Evolutionary conservation across 2,329 filamentous ascomycete species (phyloP).

Genomic region (Phialophora chinensis): DNA sequence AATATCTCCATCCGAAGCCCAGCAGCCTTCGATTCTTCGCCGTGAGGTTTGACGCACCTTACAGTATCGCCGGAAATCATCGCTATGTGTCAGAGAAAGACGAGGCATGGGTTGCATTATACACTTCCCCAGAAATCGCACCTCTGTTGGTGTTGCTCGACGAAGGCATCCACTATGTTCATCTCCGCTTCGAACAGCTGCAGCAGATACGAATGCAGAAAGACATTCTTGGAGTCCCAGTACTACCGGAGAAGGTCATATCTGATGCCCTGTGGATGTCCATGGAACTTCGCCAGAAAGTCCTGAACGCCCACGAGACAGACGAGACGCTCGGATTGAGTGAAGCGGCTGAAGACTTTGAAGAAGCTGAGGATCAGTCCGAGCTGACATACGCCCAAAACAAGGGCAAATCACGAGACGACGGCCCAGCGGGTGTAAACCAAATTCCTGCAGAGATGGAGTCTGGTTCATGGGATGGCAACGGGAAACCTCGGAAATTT

Average conservation of each 20-base stretch:
- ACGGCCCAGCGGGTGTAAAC: constrained; percentile 22
- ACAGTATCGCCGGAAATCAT: constrained; percentile 52
- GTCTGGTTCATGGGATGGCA: constrained; percentile 61
- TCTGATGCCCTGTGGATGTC: constrained; percentile 64
- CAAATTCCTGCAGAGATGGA: constrained; percentile 47
- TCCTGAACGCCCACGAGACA: constrained; percentile 58
- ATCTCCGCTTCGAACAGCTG: constrained; percentile 64
- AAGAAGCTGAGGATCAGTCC: constrained; percentile 26
- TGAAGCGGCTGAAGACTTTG: constrained; percentile 45
- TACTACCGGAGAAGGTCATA: constrained; percentile 62
- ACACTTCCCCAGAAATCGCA: constrained; percentile 61
- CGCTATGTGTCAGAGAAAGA: constrained; percentile 51
- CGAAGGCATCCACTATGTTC: constrained; percentile 65
- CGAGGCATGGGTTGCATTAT: constrained; percentile 57
- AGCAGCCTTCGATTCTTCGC: constrained; percentile 57
- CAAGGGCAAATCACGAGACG: constrained; percentile 55
- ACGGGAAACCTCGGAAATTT: constrained; percentile 61
- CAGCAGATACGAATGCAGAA: constrained; percentile 59
- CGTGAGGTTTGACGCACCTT: constrained; percentile 59
- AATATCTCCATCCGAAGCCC: constrained; percentile 54
- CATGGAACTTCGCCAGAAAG: constrained; percentile 61
- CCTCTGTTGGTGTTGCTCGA: constrained; percentile 62
- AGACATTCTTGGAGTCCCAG: constrained; percentile 60
- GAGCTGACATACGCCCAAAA: constrained; percentile 20
- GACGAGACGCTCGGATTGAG: constrained; percentile 61